A percentile compares a stretch with the other conserved stretches of the same genome.
Conservation (phyloP, 768 basidiomycete genomes). For the Leccinum barrowsii region DNA sequence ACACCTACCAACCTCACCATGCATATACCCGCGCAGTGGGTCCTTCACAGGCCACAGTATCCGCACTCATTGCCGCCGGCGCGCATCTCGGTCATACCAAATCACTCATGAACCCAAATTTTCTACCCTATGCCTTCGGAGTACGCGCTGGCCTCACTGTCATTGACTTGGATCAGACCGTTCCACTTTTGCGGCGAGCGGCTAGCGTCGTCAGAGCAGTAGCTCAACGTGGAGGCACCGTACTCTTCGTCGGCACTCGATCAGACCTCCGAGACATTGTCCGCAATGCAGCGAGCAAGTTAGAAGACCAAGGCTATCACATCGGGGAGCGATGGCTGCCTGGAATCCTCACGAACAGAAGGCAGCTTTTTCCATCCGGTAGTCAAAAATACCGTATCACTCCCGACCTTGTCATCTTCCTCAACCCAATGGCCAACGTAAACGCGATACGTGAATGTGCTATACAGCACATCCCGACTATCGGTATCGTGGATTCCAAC, state of each 20-base stretch:
- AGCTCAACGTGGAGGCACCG: constrained; percentile 73
- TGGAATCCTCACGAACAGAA: constrained; percentile 89
- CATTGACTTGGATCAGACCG: constrained; percentile 92
- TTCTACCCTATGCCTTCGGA: constrained; percentile 90
- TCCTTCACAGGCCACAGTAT: constrained; percentile 69
- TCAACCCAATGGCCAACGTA: constrained; percentile 84
- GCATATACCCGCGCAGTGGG: constrained; percentile 56
- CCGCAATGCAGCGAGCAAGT: constrained; percentile 71
- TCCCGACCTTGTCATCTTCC: constrained; percentile 88
- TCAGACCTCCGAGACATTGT: constrained; percentile 73
- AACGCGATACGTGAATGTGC: constrained; percentile 92
- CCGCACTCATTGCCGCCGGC: constrained; percentile 87
- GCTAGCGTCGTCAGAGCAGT: constrained; percentile 83
- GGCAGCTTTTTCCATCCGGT: constrained; percentile 65
- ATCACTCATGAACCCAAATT: constrained; percentile 83
- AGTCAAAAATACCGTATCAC: constrained; percentile 52
- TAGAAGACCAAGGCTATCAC: constrained; percentile 79
- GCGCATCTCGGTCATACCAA: constrained; percentile 92
- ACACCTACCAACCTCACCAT: constrained; percentile 72
- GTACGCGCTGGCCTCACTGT: constrained; percentile 84
- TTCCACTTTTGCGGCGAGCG: constrained; percentile 88
- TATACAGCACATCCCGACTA: constrained; percentile 84
- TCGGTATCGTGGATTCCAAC: constrained; percentile 93
- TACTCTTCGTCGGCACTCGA: constrained; percentile 89
- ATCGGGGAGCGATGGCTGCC: constrained; percentile 91